Conservation (phyloP, 805 yeast species). For the Zygotorulaspora danielsina region DNA sequence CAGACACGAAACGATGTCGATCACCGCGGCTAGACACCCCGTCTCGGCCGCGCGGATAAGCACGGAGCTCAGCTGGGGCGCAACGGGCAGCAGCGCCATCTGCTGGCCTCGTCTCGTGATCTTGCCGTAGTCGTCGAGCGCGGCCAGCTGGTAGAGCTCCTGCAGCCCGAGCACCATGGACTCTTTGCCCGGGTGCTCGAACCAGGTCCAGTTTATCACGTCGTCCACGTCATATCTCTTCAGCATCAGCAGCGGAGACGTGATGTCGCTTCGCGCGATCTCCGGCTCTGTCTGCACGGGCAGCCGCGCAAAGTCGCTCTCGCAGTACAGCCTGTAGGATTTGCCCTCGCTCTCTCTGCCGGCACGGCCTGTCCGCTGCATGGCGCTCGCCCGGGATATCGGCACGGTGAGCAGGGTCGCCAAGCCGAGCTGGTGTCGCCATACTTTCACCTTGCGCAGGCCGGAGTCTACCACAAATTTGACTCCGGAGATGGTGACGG, state of each 20-base stretch:
- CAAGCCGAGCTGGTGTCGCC: slow-evolving; percentile 89
- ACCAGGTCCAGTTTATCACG: slow-evolving; percentile 84
- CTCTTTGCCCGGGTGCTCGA: slow-evolving; percentile 81
- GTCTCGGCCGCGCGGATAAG: slow-evolving; percentile 61
- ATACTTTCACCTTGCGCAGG: slow-evolving; percentile 84
- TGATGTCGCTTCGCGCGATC: slow-evolving; percentile 78
- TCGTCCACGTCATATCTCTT: slow-evolving; percentile 82
- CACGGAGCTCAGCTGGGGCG: slow-evolving; percentile 90
- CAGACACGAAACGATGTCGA: slow-evolving; percentile 88
- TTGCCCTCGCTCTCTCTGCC: slow-evolving; percentile 96
- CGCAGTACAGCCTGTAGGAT: slow-evolving; percentile 79
- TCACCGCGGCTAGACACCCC: slow-evolving; percentile 57
- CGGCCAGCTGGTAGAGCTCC: slow-evolving; percentile 72
- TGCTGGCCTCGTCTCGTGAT: slow-evolving; percentile 76
- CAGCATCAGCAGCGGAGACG: slow-evolving; percentile 77
- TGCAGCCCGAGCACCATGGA: slow-evolving; percentile 72
- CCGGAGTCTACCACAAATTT: slow-evolving; percentile 92
- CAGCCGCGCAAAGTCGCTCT: slow-evolving; percentile 57
- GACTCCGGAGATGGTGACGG: slow-evolving; percentile 92
- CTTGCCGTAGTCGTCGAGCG: slow-evolving; percentile 69
- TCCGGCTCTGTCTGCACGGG: slow-evolving; percentile 89
- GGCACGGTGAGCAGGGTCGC: slow-evolving; percentile 92
- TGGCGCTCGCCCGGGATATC: slow-evolving; percentile 88
- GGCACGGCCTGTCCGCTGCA: slow-evolving; percentile 98
- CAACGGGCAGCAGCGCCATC: slow-evolving; percentile 85